Base-by-base conservation (phyloP, 306 rosid genomes). In the Vigna unguiculata region DNA sequence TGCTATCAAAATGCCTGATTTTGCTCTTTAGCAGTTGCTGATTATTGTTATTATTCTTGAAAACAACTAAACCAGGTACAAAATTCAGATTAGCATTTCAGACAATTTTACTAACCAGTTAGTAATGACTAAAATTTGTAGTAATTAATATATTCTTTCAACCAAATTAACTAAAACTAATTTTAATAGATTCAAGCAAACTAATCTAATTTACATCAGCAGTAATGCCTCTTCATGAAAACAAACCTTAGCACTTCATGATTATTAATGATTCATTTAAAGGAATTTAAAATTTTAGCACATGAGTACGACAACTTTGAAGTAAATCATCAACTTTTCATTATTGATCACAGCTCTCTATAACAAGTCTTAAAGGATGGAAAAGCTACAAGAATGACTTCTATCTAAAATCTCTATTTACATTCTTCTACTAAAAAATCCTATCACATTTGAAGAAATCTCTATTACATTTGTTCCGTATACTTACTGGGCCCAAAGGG, bases 391-490 rank as follows among this genome's bases (percentile, higher is more conserved):
- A 64, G 59, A 78, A 32, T 30, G 64, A 13, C 84, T 63, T 75
- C 25, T 17, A 66, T 71, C n/a, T 22, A 72, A 75, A 74, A 32
- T 52, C 45, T 62, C 62, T 51, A 76, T 53, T 58, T 54, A 77
- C 82, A 77, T 46, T 43, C 63, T 77, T 77, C 70, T 48, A 63
- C 24, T 4, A 34, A 71, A 77, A 43, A 61, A 32, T 52, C 19
- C 19, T 22, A 17, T 59, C 52, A 69, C 69, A 57, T 40, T 40
- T 46, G 57, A 40, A 40, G 13, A 40, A 40, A 40, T 40, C 13
- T 25, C 15, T 24, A 24, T 59, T 61, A 69, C 78, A 57, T 40
- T 48, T 53, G 69, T 73, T 65, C 59, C 83, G 51, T 43, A 30
- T 34, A 55, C 1, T 38, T 64, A 41, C 64, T 22, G n/a, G 30